These are phyloP conservation scores for Medicago lupulina DNA, from an alignment of 306 rosid genomes.

Conservation along the genomic window DNA sequence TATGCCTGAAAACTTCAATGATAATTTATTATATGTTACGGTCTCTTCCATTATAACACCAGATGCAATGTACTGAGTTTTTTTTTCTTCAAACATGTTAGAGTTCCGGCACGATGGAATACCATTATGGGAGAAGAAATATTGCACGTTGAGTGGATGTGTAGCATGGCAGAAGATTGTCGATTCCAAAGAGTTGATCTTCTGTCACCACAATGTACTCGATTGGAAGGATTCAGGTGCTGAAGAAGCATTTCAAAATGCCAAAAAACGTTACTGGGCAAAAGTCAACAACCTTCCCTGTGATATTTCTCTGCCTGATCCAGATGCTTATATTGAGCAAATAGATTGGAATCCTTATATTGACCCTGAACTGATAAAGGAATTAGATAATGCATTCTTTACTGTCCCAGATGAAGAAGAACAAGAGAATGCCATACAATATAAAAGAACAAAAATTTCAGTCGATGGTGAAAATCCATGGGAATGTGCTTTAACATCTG, in stretches of 20 bases:
- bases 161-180: constrained; percentile 86
- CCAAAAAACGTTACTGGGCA: constrained; percentile 71
- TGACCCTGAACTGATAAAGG: constrained; percentile 69
- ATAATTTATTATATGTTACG: constrained; percentile 12
- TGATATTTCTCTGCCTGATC: constrained; percentile 58
- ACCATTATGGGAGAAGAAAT: constrained; percentile 93
- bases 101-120: constrained; percentile 67
- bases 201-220: constrained; percentile 56
- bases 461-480: constrained; percentile 48
- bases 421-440: constrained; percentile 40
- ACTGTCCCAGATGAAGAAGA: constrained; percentile 59
- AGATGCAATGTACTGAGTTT: constrained; percentile 2
- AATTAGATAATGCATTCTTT: constrained; percentile 58
- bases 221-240: constrained; percentile 82
- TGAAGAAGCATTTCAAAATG: constrained; percentile 77
- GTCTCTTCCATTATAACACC: neutral
- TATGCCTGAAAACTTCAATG: constrained; percentile 12
- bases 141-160: constrained; percentile 61
- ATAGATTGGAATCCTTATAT: constrained; percentile 77
- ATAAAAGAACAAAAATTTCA: constrained; percentile 57
- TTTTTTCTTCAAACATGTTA: constrained; percentile 32
- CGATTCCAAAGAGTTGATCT: constrained; percentile 55
- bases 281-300: constrained; percentile 56
- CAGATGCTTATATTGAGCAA: constrained; percentile 60
- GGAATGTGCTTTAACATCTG: constrained; percentile 46